Percentiles rank a stretch among this genome's conserved stretches.
Conservation (phyloP, 108 stramenopile genomes). For the Chaetoceros muelleri region DNA sequence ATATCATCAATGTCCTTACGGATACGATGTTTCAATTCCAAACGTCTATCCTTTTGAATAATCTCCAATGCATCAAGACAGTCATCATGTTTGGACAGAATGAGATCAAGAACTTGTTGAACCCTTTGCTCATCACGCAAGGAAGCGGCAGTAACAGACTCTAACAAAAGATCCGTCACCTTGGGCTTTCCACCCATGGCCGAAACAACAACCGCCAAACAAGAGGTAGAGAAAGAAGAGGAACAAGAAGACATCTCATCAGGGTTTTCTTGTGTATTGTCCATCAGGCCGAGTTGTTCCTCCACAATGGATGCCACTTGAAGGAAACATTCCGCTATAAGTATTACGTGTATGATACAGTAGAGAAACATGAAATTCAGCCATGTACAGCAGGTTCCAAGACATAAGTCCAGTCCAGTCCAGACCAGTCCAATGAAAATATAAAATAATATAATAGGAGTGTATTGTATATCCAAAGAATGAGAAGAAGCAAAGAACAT, state of each 20-base stretch:
- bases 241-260: neutral
- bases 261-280: slow-evolving; percentile 1
- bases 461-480: too few relatives aligned
- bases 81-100: slow-evolving; percentile 35
- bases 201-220: slow-evolving; percentile 57
- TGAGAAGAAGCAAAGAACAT: too few relatives aligned
- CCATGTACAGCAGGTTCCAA: too few relatives aligned
- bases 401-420: too few relatives aligned
- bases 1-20: slow-evolving; percentile 56
- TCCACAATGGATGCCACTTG: slow-evolving; percentile 38
- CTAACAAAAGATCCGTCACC: slow-evolving; percentile 76
- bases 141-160: slow-evolving; percentile 48
- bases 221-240: neutral
- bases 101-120: slow-evolving; percentile 12
- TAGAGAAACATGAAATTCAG: too few relatives aligned
- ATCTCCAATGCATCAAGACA: slow-evolving; percentile 28
- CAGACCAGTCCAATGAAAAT: too few relatives aligned
- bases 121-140: slow-evolving; percentile 29
- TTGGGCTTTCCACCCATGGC: slow-evolving; percentile 93
- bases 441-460: too few relatives aligned
- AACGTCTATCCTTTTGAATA: slow-evolving; percentile 8
- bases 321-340: slow-evolving; percentile 29
- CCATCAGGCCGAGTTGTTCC: slow-evolving; percentile 17
- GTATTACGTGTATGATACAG: too few relatives aligned
- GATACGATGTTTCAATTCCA: slow-evolving; percentile 26